Evolutionary conservation across 495 filamentous ascomycete genomes (phyloP), one percentile per base, ranked within the genome.

Genomic region (Trichoderma erinaceum): DNA sequence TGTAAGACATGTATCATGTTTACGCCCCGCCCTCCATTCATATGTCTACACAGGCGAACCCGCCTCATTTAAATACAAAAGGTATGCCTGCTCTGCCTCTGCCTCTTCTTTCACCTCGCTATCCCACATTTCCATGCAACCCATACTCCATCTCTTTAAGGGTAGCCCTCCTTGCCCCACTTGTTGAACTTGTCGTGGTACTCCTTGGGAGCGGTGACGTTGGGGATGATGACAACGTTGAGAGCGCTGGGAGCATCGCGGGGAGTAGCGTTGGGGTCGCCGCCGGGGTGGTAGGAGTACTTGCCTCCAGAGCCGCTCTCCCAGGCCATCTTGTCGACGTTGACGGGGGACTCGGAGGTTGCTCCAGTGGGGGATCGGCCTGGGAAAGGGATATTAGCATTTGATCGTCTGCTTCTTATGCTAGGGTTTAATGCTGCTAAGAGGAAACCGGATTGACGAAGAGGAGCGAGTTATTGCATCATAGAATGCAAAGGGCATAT

Each of bases 151-250:
- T 48, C 38, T n/a, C 44, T 63, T 66, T 27, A 68, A 46, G 67
- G 67, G 75, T 83, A 85, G 63, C 82, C 82, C 10, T 97, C 95
- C 87, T 97, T 98, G 79, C 94, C 95, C 85, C 89, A 97, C 86
- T 99, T 99, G 87, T 99, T 99, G 85, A 87, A 98, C 78, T 88
- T 88, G 72, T 98, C 95, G 81, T 99, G 95, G 67, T 96, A 85
- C 64, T 86, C 81, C 95, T 90, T 96, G 72, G 96, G 93, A 66
- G 98, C 80, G 75, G 88, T 93, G 73, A 98, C 92, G 74, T 96
- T 88, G 70, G 95, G 95, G 41, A 99, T 82, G 77, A 98, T 87
- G 71, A 97, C 93, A 67, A 88, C 90, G 84, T 99, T 93, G 79
- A 99, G 82, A 69, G 95, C 95, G 75, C 91, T 95, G 68, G 95